Base-by-base conservation (phyloP, 176 grass and related monocot genomes). In the Triticum dicoccoides region DNA sequence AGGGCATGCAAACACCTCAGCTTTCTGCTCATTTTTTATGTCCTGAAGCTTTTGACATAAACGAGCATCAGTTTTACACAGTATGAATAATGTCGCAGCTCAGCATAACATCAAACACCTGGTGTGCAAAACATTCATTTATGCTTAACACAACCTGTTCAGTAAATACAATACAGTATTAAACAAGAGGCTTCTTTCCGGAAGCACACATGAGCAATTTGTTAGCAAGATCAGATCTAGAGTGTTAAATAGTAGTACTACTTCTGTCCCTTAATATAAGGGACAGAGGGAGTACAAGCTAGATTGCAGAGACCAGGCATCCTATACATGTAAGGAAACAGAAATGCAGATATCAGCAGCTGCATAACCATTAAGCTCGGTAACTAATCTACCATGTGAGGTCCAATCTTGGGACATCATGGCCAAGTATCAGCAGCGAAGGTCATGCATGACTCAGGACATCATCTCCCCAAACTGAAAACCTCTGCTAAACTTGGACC, bases 1-100 rank as follows among this genome's bases (percentile, higher is more conserved):
- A 45, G 96, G 96, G 64, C 96, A 95, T 4, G 96, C 88, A n/a
- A 98, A 87, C 24, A 95, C 89, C 49, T 87, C 62, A 4, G 87
- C 70, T 78, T 94, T 84, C 30, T 77, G 64, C 71, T 74, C 86
- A 8, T 61, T 71, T 82, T 88, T 84, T 61, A 27, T 86, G 25
- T 92, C 89, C 96, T 95, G 91, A 65, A 77, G 4, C 42, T 49
- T 8, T 70, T 5, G 13, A 17, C 37, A n/a, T 4, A 42, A 42
- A 41, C 0, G 0, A 54, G 38, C 6, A 3, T 65, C 17, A 66
- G 67, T 66, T 84, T 75, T 30, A 61, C 17, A 52, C 6, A 10
- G 21, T 17, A 70, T 14, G 3, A 82, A 21, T 45, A 25, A 8
- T 27, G n/a, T 45, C 24, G 12, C 1, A 45, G 3, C 70, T 73